Conservation (phyloP, 2,329 filamentous ascomycete species). For the Geoglossum cookeanum region DNA sequence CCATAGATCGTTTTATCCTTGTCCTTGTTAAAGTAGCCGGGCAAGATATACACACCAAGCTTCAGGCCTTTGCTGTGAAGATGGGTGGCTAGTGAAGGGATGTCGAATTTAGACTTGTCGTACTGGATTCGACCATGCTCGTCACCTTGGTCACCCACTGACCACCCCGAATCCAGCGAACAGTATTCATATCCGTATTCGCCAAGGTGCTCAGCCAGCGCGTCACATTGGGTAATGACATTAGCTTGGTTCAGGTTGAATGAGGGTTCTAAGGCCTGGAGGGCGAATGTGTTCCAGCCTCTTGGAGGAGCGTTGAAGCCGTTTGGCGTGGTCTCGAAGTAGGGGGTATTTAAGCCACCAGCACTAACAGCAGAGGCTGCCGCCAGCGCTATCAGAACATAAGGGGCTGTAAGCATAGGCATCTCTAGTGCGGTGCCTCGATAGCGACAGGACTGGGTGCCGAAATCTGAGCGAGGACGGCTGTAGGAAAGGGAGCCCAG, state of each 20-base stretch:
- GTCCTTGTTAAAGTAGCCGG: slow-evolving; percentile 12
- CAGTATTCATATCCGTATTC: slow-evolving; percentile 12
- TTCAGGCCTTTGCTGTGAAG: slow-evolving; percentile 12
- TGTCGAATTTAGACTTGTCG: slow-evolving; percentile 12
- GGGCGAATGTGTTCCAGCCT: slow-evolving; percentile 15
- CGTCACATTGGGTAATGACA: slow-evolving; percentile 12
- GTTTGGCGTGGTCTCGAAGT: slow-evolving; percentile 9
- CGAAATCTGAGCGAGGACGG: no score
- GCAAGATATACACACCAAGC: slow-evolving; percentile 15
- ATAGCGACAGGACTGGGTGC: no score
- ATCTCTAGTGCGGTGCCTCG: no score
- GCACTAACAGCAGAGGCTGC: no score
- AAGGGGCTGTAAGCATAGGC: no score
- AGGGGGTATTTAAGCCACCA: background rate
- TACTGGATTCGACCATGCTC: slow-evolving; percentile 14
- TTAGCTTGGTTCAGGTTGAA: slow-evolving; percentile 9
- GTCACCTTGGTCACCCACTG: slow-evolving; percentile 9
- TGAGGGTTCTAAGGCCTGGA: slow-evolving; percentile 7
- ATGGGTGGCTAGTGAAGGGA: slow-evolving; percentile 11
- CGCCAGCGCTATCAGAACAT: no score
- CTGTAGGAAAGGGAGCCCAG: no score
- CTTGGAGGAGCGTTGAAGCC: slow-evolving; percentile 9
- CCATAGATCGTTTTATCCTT: slow-evolving; percentile 12
- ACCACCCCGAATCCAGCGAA: slow-evolving; percentile 16
- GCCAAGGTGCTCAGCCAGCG: slow-evolving; percentile 7